Conservation (phyloP, 352 stramenopile species). For the Phytophthora lateralis region DNA sequence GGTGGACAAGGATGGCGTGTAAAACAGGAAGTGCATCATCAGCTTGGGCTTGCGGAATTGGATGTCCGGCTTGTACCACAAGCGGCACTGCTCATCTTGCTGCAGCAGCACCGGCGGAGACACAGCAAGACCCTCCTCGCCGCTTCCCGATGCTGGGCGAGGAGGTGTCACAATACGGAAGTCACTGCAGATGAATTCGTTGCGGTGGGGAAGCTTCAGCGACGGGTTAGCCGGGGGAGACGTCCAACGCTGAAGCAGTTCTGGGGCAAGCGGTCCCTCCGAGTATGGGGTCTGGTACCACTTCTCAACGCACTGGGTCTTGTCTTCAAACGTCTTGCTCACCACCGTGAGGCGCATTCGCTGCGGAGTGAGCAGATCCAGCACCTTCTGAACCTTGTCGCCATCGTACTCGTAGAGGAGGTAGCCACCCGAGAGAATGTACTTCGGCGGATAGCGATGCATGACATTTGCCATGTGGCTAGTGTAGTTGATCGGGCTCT, state of each 20-base stretch:
- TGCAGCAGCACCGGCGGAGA: constrained; percentile 45
- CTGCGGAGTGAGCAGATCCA: constrained; percentile 52
- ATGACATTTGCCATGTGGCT: constrained; percentile 71
- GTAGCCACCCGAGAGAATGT: constrained; percentile 66
- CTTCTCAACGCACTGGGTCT: constrained; percentile 51
- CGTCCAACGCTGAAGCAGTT: constrained; percentile 50
- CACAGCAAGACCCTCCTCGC: constrained; percentile 1
- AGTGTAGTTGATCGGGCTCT: constrained; percentile 73
- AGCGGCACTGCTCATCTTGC: constrained; percentile 51
- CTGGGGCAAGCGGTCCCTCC: constrained; percentile 36
- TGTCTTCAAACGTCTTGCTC: constrained; percentile 68
- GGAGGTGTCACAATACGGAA: constrained; percentile 62
- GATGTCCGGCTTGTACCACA: constrained; percentile 91
- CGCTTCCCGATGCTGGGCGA: constrained; percentile 33
- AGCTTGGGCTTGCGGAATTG: constrained; percentile 92
- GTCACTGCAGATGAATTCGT: constrained; percentile 83
- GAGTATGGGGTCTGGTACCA: constrained; percentile 79
- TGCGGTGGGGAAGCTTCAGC: constrained; percentile 62
- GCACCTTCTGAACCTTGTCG: constrained; percentile 52
- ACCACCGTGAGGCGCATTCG: constrained; percentile 72
- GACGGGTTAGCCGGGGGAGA: constrained; percentile 30
- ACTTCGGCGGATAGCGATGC: constrained; percentile 65
- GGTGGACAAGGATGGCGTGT: constrained; percentile 56
- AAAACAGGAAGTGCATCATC: constrained; percentile 83
- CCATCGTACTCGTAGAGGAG: constrained; percentile 74